Percentiles rank a stretch among this genome's conserved stretches.
Evolutionary conservation across 768 basidiomycete species (phyloP).

Genomic region (Amanita rubescens): DNA sequence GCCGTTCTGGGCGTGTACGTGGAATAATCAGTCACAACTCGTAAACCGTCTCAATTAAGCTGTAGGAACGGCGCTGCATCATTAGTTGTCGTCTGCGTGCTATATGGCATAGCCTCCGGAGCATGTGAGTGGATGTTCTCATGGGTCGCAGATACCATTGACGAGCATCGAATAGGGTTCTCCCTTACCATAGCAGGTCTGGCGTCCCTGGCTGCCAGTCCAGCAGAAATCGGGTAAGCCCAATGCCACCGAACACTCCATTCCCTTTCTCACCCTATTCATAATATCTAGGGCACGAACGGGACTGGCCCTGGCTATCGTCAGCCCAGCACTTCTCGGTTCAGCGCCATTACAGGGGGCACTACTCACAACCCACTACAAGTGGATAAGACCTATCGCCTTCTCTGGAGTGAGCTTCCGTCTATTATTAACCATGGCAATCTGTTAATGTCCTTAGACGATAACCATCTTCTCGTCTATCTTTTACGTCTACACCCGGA

Average conservation of each 20-base stretch:
- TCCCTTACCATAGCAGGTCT: constrained; percentile 25
- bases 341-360: constrained; percentile 29
- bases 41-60: neutral
- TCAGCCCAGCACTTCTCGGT: constrained; percentile 25
- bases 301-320: constrained; percentile 27
- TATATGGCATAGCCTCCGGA: constrained; percentile 45
- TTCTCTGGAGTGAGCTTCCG: constrained; percentile 26
- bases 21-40: neutral
- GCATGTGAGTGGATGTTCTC: constrained; percentile 26
- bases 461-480: neutral
- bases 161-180: constrained; percentile 19
- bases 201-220: constrained; percentile 23
- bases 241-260: neutral
- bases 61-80: constrained; percentile 26
- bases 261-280: neutral
- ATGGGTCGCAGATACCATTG: neutral
- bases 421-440: neutral
- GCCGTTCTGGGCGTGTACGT: constrained; percentile 29
- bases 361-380: constrained; percentile 22
- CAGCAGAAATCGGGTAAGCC: constrained; percentile 29
- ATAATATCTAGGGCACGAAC: constrained; percentile 24
- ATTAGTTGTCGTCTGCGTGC: constrained; percentile 32
- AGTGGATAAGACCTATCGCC: constrained; percentile 26
- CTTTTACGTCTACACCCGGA: neutral
- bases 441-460: neutral